Evolutionary conservation across 1,139 yeast species (phyloP).

Genomic region (Scheffersomyces parashehatae): DNA sequence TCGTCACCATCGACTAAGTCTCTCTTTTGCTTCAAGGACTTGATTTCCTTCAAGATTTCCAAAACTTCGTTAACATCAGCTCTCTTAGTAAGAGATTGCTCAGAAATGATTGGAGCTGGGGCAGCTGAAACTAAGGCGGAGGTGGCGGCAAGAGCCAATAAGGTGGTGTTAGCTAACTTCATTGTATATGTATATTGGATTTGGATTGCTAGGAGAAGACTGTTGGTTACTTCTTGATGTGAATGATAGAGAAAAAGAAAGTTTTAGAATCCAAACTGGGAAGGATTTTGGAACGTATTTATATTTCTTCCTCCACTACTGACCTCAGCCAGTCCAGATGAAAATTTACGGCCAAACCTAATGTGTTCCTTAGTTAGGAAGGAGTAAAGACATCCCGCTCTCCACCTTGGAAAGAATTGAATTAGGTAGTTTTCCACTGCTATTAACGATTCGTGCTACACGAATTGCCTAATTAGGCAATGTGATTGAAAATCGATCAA

Average conservation of each 20-base stretch:
- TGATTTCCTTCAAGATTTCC: conserved; percentile 35
- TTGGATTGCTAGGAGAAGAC: conserved; percentile 1
- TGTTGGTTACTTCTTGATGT: neutral
- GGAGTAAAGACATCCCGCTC: conserved; percentile 2
- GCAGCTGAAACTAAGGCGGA: conserved; percentile 43
- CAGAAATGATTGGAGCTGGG: conserved; percentile 30
- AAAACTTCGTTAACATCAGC: conserved; percentile 37
- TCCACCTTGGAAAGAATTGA: conserved; percentile 6
- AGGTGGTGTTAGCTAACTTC: conserved; percentile 47
- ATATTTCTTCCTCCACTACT: neutral
- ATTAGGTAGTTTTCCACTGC: conserved; percentile 1
- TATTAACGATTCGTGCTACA: conserved; percentile 3
- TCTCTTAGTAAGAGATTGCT: conserved; percentile 35
- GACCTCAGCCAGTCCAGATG: too few species aligned
- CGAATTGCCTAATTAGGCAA: conserved; percentile 10
- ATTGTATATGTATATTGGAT: conserved; percentile 19
- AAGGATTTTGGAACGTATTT: neutral
- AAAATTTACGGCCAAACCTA: too few species aligned
- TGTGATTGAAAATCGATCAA: conserved; percentile 4
- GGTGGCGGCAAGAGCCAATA: conserved; percentile 44
- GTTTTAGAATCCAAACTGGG: conserved; percentile 1
- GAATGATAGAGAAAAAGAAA: conserved; percentile 6
- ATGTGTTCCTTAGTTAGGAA: conserved; percentile 8
- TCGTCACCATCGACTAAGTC: conserved; percentile 26
- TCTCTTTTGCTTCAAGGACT: conserved; percentile 33